These are phyloP conservation scores for Jaapia argillacea DNA, from an alignment of 768 basidiomycete species.

Conservation along the genomic window DNA sequence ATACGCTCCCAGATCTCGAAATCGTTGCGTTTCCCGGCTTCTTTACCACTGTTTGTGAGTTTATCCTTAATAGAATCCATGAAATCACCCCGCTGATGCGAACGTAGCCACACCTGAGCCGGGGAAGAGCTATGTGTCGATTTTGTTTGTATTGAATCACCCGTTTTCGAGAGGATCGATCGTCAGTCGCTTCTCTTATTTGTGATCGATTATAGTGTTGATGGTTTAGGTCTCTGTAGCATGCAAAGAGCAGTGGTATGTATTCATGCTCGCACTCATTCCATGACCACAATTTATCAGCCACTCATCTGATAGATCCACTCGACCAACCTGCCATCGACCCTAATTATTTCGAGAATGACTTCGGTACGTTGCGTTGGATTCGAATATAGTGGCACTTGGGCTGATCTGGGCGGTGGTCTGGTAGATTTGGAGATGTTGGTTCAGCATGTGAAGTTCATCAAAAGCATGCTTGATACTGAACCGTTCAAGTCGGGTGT, in stretches of 20 bases:
- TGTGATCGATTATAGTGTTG: not conserved
- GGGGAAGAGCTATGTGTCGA: constrained; percentile 15
- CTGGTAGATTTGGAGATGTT: constrained; percentile 15
- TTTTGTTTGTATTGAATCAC: constrained; percentile 14
- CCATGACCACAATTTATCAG: constrained; percentile 15
- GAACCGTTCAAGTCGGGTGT: too few species aligned
- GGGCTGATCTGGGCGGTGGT: too few species aligned
- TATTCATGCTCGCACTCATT: constrained; percentile 3
- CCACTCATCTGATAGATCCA: constrained; percentile 10
- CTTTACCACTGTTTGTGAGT: not conserved
- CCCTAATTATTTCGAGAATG: constrained; percentile 19
- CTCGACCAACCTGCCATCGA: too few species aligned
- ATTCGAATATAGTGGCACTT: too few species aligned
- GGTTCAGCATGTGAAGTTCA: constrained; percentile 15
- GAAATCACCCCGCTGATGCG: not conserved
- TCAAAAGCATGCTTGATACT: constrained; percentile 10
- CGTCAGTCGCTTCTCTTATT: constrained; percentile 8
- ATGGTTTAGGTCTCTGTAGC: too few species aligned
- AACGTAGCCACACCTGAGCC: constrained; percentile 8
- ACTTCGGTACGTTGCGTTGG: constrained; percentile 16
- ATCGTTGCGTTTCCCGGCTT: constrained; percentile 11
- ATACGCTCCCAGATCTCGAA: constrained; percentile 11
- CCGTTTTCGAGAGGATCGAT: constrained; percentile 21
- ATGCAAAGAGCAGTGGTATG: too few species aligned
- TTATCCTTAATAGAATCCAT: not conserved